Evolutionary conservation across 192 early-diverging fungal species (phyloP), one percentile per base, ranked within the genome.

Genomic region (Coemansia pectinata): DNA sequence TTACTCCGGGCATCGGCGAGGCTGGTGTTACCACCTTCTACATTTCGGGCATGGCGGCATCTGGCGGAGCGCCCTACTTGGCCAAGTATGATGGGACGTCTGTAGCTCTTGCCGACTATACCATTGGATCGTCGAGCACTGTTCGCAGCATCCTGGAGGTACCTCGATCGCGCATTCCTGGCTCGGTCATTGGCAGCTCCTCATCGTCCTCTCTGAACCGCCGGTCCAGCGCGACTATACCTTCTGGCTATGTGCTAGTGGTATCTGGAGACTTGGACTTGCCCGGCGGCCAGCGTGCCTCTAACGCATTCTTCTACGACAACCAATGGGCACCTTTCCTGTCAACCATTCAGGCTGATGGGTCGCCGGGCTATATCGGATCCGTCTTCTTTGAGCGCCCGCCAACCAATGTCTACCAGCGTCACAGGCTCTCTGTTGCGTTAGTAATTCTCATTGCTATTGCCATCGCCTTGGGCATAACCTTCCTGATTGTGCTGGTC

Each of bases 381-480:
- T 75, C 72, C 3, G 62, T 82, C 34, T 85, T 85, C 64, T 79
- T 72, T 59, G 75, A 78, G 65, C 73, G 77, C 3, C 84, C 84
- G 33, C 76, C 79, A 1, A 82, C 72, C 14, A 76, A 74, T 33
- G 84, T 85, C n/a, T 74, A 77, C 63, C 69, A 74, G 57, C 76
- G 74, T 19, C 62, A 75, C 39, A 71, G 67, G 11, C 63, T 85
- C 15, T 82, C 91, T 0, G 71, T 88, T 0, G 86, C 89, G 4
- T 72, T 89, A 40, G 89, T 93, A 3, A 89, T 93, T 31, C 70
- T 91, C 12, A 88, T 91, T 52, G 88, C 91, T 38, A 78, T 89
- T 27, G 89, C 86, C 7, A 89, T 91, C 42, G 88, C 91, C 19
- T 77, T 91, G 21, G 87, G 80, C 2, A 72, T 93, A 0, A 87